These are phyloP conservation scores for Kurtzmaniella cleridarum DNA, from an alignment of 805 yeast genomes.

Conservation along the genomic window DNA sequence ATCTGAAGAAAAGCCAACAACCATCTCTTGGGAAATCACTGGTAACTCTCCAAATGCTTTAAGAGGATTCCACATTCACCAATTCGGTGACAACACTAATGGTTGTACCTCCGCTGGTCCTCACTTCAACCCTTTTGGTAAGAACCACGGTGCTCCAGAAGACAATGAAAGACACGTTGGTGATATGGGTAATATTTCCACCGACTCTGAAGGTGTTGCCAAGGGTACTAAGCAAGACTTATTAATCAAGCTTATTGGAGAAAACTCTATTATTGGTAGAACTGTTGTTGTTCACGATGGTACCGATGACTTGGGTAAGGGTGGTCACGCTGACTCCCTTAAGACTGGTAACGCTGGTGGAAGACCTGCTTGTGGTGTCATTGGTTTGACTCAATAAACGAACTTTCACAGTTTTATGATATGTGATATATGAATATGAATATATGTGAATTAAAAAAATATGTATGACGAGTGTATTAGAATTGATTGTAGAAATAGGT, in stretches of 20 bases:
- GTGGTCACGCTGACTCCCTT: constrained; percentile 85
- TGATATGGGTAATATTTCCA: constrained; percentile 90
- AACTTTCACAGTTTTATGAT: too few relatives aligned
- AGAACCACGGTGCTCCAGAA: constrained; percentile 89
- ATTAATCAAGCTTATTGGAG: constrained; percentile 78
- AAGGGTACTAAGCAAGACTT: constrained; percentile 81
- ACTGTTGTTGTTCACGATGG: constrained; percentile 93
- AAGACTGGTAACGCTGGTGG: constrained; percentile 98
- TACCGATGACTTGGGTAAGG: constrained; percentile 90
- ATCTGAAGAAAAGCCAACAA: constrained; percentile 75
- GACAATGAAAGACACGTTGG: constrained; percentile 85
- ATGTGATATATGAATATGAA: neutral
- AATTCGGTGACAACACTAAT: constrained; percentile 98
- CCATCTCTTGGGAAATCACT: constrained; percentile 78
- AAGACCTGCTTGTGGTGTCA: constrained; percentile 98
- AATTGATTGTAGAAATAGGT: neutral
- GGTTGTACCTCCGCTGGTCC: constrained; percentile 99
- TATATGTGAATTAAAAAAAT: neutral
- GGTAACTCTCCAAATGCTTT: constrained; percentile 86
- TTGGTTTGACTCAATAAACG: constrained; percentile 57
- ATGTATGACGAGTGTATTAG: neutral
- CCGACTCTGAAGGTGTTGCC: constrained; percentile 86
- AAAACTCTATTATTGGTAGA: constrained; percentile 87
- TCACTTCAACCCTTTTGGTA: constrained; percentile 86
- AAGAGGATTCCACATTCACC: constrained; percentile 97